A percentile compares a stretch with the other conserved stretches of the same genome.
Evolutionary conservation across 306 rosid genomes (phyloP).

Genomic region (Echinosophora koreensis): DNA sequence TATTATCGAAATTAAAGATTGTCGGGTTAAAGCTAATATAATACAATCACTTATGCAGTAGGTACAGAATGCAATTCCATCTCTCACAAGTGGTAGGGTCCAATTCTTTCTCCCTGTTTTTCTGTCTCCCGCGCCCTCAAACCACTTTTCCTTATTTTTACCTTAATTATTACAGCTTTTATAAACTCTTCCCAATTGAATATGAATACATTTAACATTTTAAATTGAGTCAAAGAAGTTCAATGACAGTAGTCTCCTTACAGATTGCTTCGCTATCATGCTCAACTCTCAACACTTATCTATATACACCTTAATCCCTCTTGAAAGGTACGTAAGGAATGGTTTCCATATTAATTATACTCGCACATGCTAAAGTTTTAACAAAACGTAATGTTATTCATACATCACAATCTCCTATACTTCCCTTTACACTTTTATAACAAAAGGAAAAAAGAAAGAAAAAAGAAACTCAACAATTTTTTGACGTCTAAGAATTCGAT

Average conservation of each 20-base stretch:
- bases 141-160: neutral
- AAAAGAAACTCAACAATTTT: no score
- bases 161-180: neutral
- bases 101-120: slow-evolving; percentile 39
- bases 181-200: slow-evolving; percentile 1
- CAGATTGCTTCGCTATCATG: neutral
- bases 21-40: slow-evolving; percentile 37
- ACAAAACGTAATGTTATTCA: no score
- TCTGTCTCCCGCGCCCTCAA: slow-evolving; percentile 2
- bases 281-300: neutral
- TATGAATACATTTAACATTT: neutral
- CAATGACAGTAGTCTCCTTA: neutral
- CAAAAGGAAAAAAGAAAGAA: no score
- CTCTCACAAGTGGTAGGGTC: slow-evolving; percentile 57
- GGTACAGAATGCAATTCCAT: slow-evolving; percentile 43
- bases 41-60: slow-evolving; percentile 38
- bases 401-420: no score
- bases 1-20: slow-evolving; percentile 26
- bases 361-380: no score
- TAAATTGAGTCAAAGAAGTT: neutral
- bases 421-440: no score
- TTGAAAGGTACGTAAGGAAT: neutral
- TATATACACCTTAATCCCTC: no score
- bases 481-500: no score
- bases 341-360: no score